A percentile compares a stretch with the other conserved stretches of the same genome.
Conservation (phyloP, 345 rosid species). For the Physaria fendleri region DNA sequence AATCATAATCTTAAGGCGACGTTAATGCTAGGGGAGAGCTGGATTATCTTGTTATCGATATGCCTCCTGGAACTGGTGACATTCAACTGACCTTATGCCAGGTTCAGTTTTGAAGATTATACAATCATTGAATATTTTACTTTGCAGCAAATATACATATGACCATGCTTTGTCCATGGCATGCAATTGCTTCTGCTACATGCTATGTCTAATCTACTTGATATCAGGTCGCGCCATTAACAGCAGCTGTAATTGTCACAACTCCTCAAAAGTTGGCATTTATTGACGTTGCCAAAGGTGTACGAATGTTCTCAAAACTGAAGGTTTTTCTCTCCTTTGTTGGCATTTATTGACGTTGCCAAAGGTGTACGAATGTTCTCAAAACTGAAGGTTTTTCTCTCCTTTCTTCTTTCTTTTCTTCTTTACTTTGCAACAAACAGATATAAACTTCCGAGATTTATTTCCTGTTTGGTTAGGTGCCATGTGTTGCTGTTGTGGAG, state of each 20-base stretch:
- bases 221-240: conserved; percentile 78
- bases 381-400: conserved; percentile 38
- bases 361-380: conserved; percentile 99
- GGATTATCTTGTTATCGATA: conserved; percentile 94
- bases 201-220: neutral
- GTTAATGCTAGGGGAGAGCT: conserved; percentile 81
- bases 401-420: neutral
- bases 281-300: conserved; percentile 97
- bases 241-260: conserved; percentile 95
- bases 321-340: conserved; percentile 63
- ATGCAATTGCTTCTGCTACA: neutral
- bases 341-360: conserved; percentile 93
- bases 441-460: neutral
- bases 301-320: conserved; percentile 94
- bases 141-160: neutral
- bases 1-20: neutral
- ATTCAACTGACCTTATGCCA: conserved; percentile 95
- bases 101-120: conserved; percentile 34
- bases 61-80: conserved; percentile 99
- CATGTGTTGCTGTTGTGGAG: conserved; percentile 93
- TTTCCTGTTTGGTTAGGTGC: conserved; percentile 48
- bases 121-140: neutral
- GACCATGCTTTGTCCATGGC: neutral
- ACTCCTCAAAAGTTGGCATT: conserved; percentile 96
- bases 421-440: conserved; percentile 8